Conservation (phyloP, 345 rosid genomes). For the Salix caprea region DNA sequence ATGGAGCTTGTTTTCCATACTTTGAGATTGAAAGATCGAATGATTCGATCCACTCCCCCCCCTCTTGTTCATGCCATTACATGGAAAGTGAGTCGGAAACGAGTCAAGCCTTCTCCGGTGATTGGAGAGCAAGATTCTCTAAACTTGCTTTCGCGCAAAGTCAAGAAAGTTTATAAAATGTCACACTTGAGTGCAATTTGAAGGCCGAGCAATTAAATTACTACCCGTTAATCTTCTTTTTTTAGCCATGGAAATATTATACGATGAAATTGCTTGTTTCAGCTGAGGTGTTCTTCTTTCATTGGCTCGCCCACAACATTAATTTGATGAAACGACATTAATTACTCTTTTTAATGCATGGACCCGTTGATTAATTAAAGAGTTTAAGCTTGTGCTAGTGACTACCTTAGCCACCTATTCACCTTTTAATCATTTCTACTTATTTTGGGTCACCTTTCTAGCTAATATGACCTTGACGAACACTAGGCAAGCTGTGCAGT, state of each 20-base stretch:
- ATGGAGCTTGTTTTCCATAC: neutral
- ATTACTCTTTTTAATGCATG: slow-evolving; percentile 1
- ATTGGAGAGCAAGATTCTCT: slow-evolving; percentile 28
- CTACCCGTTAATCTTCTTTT: neutral
- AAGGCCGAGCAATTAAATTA: slow-evolving; percentile 7
- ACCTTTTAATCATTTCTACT: neutral
- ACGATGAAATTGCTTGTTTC: neutral
- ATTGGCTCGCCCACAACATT: neutral
- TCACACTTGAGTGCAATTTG: slow-evolving; percentile 8
- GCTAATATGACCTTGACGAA: neutral
- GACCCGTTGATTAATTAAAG: slow-evolving; percentile 21
- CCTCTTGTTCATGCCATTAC: neutral
- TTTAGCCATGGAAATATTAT: neutral
- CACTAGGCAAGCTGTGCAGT: neutral
- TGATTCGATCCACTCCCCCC: neutral
- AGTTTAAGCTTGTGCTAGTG: neutral
- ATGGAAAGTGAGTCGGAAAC: slow-evolving; percentile 9
- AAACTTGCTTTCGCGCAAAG: slow-evolving; percentile 33
- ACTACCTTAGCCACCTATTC: neutral
- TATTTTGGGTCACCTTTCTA: neutral
- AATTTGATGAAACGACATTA: slow-evolving; percentile 16
- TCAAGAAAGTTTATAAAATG: slow-evolving; percentile 4
- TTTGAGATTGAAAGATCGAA: neutral
- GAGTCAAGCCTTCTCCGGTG: slow-evolving; percentile 5
- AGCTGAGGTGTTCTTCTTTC: slow-evolving; percentile 1